A percentile compares a stretch with the other conserved stretches of the same genome.
Evolutionary conservation across 208 protist genomes (phyloP).

Genomic region (Acanthamoeba royreba): DNA sequence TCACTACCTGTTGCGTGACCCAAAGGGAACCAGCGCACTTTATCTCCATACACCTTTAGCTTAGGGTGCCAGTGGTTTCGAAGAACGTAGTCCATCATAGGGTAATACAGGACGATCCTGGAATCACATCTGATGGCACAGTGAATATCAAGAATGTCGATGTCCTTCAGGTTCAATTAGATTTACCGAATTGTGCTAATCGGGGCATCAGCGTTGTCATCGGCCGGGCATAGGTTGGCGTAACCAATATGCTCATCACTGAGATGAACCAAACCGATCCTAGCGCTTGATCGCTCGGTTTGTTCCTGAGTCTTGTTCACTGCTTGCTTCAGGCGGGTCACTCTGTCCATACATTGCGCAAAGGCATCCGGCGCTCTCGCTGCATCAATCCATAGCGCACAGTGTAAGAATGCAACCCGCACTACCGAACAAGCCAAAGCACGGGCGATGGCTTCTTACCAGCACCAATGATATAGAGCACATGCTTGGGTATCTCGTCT

Average conservation of each 20-base stretch:
- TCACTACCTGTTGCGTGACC: background rate
- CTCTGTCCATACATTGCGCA: background rate
- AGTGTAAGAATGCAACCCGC: background rate
- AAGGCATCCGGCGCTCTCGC: background rate
- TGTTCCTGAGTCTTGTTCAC: background rate
- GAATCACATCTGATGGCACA: background rate
- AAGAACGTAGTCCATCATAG: background rate
- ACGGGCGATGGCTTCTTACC: no score
- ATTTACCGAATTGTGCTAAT: background rate
- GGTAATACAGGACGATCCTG: background rate
- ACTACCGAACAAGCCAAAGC: no score
- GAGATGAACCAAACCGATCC: background rate
- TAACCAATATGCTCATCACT: constrained; percentile 36
- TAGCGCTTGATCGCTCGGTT: background rate
- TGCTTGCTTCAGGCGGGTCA: background rate
- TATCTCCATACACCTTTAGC: background rate
- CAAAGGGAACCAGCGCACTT: background rate
- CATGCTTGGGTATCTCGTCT: background rate
- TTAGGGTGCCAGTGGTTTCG: constrained; percentile 30
- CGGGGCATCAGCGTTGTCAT: background rate
- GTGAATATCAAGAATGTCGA: no score
- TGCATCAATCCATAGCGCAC: background rate
- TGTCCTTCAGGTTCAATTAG: background rate
- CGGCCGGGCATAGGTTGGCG: background rate
- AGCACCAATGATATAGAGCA: background rate